Evolutionary conservation across 768 basidiomycete genomes (phyloP), one percentile per base, ranked within the genome.

Genomic region (Russula brevipes): DNA sequence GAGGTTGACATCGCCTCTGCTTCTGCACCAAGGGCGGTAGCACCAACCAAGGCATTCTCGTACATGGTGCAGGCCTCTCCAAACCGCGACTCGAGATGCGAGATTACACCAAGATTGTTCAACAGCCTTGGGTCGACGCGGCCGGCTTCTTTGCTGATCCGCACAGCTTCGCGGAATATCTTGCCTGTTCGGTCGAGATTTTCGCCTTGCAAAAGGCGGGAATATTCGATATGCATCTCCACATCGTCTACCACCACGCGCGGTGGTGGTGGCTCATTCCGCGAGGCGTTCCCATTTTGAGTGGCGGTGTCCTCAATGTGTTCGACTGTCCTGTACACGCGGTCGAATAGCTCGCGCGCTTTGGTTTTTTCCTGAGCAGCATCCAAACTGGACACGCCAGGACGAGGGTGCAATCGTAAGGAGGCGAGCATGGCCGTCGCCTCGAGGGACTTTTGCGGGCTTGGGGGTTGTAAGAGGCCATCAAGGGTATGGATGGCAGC

Each of bases 141-240:
- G 2, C 69, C 73, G 19, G 60, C 65, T 17, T 77, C 75, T 68
- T 85, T 80, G 62, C 84, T 83, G 59, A 89, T 83, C 54, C 83
- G 76, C 54, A 88, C 72, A 0, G 94, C 92, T 55, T 91, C 87
- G 64, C 82, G 82, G 57, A 93, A 80, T 2, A 91, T 89, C 63
- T 81, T 85, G 4, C 82, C 77, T 59, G 89, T 86, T 55, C 87
- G 85, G 33, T 91, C 91, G 14, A 87, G 66, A 70, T 80, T 86
- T 63, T 94, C 91, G 3, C 82, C 86, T 69, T 91, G 89, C 90
- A 94, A 98, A 59, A 97, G 73, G 51, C 86, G 84, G 11, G 93
- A 93, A 63, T 98, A 86, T 72, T 98, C 95, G n/a, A 87, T 76
- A 67, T 92, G 88, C 82, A 98, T 85, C 63, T 96, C 90, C 56